phyloP scores from a whole-genome alignment of 169 alveolate species.

The Cryptosporidium parvum region DNA sequence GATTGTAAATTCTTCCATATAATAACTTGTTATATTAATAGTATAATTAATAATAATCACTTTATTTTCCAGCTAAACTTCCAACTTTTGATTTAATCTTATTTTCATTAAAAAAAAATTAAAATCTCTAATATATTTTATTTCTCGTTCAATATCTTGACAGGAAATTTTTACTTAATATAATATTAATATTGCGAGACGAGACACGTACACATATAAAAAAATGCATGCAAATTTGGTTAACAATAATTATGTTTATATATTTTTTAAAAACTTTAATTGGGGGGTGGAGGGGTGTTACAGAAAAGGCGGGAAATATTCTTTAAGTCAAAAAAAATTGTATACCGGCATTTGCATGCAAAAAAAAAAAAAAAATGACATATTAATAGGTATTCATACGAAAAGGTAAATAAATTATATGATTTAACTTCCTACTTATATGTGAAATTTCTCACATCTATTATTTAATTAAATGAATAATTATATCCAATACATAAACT shows the following conservation, averaged over 20 bases:
- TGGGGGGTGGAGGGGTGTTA: not conserved
- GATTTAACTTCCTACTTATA: not conserved
- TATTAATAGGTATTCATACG: not conserved
- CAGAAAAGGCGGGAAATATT: not conserved
- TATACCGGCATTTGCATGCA: constrained; percentile 7
- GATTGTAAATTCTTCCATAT: no score
- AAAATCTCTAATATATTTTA: not conserved
- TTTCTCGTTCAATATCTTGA: not conserved
- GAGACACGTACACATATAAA: constrained; percentile 34
- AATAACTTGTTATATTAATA: no score
- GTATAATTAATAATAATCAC: no score
- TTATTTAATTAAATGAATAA: not conserved
- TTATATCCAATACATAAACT: not conserved
- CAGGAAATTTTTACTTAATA: not conserved
- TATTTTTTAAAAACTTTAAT: not conserved
- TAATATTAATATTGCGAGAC: constrained; percentile 15
- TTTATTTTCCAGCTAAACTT: not conserved
- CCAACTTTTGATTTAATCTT: no score
- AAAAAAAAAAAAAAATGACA: not conserved
- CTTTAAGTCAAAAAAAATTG: not conserved
- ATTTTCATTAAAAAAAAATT: not conserved
- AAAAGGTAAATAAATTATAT: not conserved
- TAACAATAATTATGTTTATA: no score
- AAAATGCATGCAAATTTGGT: constrained; percentile 6
- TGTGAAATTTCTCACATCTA: not conserved